Evolutionary conservation across 768 basidiomycete species (phyloP).

Genomic region (Lactifluus rugatus): DNA sequence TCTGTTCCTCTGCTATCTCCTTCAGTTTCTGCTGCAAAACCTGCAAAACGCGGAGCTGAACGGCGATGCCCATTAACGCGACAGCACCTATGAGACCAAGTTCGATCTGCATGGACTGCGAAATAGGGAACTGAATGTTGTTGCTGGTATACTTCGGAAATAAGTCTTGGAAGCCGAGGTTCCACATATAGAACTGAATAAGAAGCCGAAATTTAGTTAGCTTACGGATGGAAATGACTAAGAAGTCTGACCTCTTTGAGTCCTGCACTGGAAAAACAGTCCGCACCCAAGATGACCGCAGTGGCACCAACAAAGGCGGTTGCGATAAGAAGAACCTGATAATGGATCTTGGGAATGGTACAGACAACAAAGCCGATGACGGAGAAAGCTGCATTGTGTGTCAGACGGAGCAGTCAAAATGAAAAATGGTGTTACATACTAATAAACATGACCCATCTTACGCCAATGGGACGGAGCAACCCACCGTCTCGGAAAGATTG

Average conservation of each 20-base stretch:
- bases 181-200: constrained; percentile 86
- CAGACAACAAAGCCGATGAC: constrained; percentile 75
- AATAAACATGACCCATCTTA: constrained; percentile 85
- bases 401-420: constrained; percentile 20
- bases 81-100: constrained; percentile 81
- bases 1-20: constrained; percentile 71
- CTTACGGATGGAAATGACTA: not conserved
- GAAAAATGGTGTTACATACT: constrained; percentile 36
- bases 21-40: constrained; percentile 69
- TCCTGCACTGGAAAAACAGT: constrained; percentile 86
- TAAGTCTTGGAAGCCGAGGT: constrained; percentile 72
- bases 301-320: constrained; percentile 88
- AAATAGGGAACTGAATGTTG: constrained; percentile 69
- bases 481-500: constrained; percentile 80
- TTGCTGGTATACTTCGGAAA: constrained; percentile 68
- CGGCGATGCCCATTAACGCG: constrained; percentile 76
- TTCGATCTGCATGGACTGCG: constrained; percentile 89
- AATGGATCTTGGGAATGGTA: constrained; percentile 80
- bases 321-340: constrained; percentile 75
- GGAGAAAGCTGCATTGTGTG: constrained; percentile 41
- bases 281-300: constrained; percentile 85
- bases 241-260: constrained; percentile 69
- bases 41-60: constrained; percentile 80
- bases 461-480: constrained; percentile 63
- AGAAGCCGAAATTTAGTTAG: constrained; percentile 9